Conservation (phyloP, 2,329 filamentous ascomycete genomes). For the Claviceps cyperi region DNA sequence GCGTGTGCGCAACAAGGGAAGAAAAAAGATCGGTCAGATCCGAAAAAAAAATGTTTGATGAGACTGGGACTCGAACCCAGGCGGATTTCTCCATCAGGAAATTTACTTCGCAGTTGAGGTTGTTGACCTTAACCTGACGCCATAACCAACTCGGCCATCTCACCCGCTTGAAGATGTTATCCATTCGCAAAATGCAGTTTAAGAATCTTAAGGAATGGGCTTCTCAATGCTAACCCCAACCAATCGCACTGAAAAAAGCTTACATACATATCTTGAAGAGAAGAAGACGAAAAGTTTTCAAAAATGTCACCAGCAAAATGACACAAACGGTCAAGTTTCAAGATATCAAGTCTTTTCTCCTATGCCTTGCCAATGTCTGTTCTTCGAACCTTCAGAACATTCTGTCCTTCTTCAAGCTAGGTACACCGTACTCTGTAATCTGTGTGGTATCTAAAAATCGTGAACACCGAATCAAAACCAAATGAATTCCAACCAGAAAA, state of each 20-base stretch:
- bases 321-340: too few species aligned
- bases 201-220: fast-evolving
- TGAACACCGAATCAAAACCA: too few species aligned
- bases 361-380: too few species aligned
- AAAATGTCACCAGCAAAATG: too few species aligned
- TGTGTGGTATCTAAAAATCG: too few species aligned
- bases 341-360: too few species aligned
- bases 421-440: too few species aligned
- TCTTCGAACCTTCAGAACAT: too few species aligned
- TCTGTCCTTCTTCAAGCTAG: too few species aligned
- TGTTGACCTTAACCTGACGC: conserved; percentile 19
- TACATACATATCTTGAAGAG: background rate
- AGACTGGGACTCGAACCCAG: background rate
- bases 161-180: background rate
- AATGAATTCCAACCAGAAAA: too few species aligned
- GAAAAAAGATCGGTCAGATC: background rate
- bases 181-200: fast-evolving
- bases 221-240: background rate
- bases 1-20: background rate
- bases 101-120: conserved; percentile 10
- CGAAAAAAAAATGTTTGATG: background rate
- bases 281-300: background rate
- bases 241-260: background rate
- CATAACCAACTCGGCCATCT: conserved; percentile 15
- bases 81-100: conserved; percentile 1